phyloP scores from a whole-genome alignment of 108 stramenopile species.

The Skeletonema potamos region DNA sequence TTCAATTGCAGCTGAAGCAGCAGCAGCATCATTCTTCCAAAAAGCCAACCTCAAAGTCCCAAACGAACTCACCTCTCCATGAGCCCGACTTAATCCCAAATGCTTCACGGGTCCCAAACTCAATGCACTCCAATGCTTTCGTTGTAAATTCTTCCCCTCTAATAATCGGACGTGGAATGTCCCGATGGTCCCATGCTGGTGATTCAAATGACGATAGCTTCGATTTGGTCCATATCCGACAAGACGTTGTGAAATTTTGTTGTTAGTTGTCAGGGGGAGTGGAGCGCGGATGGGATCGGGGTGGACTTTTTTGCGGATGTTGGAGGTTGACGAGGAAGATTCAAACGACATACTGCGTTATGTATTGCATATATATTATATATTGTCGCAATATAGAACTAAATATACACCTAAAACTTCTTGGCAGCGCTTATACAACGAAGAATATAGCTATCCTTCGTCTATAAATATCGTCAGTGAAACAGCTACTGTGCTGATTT shows the following conservation, averaged over 20 bases:
- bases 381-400: too few relatives aligned
- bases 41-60: conserved; percentile 50
- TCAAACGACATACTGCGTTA: neutral
- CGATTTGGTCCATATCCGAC: conserved; percentile 50
- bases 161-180: conserved; percentile 65
- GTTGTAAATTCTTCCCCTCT: conserved; percentile 63
- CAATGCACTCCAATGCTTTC: conserved; percentile 77
- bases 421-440: too few relatives aligned
- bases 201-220: conserved; percentile 72
- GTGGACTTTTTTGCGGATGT: neutral
- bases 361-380: too few relatives aligned
- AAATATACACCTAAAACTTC: too few relatives aligned
- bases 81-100: conserved; percentile 72
- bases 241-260: neutral
- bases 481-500: too few relatives aligned
- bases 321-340: neutral
- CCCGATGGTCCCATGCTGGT: conserved; percentile 75
- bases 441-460: too few relatives aligned
- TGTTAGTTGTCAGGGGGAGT: neutral
- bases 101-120: conserved; percentile 68
- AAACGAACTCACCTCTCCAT: conserved; percentile 71
- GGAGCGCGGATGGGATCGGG: conserved; percentile 30
- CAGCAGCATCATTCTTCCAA: conserved; percentile 7
- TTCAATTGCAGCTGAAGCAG: neutral
- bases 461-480: too few relatives aligned